These are phyloP conservation scores for Urostyla sp. DNA, from an alignment of 73 alveolate species.

Conservation along the genomic window DNA sequence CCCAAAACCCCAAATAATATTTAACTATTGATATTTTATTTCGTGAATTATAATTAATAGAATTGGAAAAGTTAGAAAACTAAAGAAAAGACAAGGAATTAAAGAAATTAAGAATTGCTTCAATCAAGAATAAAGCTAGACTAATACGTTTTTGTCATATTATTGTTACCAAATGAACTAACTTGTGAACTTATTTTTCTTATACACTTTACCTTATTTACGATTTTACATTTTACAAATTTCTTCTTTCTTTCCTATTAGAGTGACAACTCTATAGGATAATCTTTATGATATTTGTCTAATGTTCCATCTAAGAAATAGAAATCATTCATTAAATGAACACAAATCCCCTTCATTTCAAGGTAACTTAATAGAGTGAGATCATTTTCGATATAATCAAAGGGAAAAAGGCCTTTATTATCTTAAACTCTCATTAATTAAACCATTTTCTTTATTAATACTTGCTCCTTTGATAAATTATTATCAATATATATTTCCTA, in stretches of 20 bases:
- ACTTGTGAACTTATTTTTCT: background rate
- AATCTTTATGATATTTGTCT: background rate
- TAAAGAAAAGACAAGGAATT: too few species aligned
- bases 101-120: too few species aligned
- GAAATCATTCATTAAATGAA: constrained; percentile 3
- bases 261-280: background rate
- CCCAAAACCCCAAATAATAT: too few species aligned
- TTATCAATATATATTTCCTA: background rate
- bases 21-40: too few species aligned
- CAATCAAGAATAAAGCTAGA: too few species aligned
- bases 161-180: background rate
- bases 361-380: background rate
- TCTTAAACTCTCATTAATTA: constrained; percentile 24
- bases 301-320: too few species aligned
- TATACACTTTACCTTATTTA: constrained; percentile 6
- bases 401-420: constrained; percentile 15
- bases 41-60: too few species aligned
- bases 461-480: too few species aligned
- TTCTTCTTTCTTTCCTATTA: too few species aligned
- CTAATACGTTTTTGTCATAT: too few species aligned
- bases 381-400: constrained; percentile 30
- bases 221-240: constrained; percentile 13
- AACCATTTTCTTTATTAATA: too few species aligned
- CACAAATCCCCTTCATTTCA: constrained; percentile 40
- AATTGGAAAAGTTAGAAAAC: too few species aligned